phyloP scores from a whole-genome alignment of 257 asterid species.

The Catharanthus roseus region DNA sequence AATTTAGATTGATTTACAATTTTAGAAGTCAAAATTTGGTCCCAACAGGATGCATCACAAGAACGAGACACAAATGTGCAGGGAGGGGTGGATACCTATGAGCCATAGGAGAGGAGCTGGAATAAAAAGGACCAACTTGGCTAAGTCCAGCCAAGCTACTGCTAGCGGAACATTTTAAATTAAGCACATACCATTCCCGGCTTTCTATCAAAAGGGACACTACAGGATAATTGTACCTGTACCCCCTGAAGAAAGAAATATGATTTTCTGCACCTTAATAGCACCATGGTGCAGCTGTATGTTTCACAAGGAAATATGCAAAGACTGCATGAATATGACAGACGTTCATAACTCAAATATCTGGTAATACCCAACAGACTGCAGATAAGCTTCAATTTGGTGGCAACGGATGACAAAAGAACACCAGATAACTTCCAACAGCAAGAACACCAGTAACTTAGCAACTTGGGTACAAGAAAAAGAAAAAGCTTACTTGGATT shows the following conservation, averaged over 20 bases:
- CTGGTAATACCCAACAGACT: background rate
- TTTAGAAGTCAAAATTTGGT: background rate
- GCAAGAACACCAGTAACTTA: background rate
- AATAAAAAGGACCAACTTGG: background rate
- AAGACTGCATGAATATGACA: background rate
- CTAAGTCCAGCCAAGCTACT: background rate
- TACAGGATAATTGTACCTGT: too few species aligned
- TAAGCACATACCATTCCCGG: background rate
- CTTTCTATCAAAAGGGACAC: background rate
- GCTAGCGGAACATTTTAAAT: background rate
- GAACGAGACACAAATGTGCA: background rate
- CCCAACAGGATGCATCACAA: background rate
- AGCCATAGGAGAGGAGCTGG: background rate
- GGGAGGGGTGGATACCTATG: background rate
- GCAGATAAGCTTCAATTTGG: background rate
- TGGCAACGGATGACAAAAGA: background rate
- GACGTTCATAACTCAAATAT: background rate
- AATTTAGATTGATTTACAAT: too few species aligned
- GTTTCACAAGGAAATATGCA: background rate
- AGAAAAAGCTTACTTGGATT: slow-evolving; percentile 50
- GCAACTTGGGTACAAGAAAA: background rate
- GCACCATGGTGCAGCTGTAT: background rate
- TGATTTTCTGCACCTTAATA: too few species aligned
- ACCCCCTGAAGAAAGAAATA: too few species aligned
- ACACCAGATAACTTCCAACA: background rate